phyloP scores from a whole-genome alignment of 306 rosid species.

The Vachellia collinsii region DNA sequence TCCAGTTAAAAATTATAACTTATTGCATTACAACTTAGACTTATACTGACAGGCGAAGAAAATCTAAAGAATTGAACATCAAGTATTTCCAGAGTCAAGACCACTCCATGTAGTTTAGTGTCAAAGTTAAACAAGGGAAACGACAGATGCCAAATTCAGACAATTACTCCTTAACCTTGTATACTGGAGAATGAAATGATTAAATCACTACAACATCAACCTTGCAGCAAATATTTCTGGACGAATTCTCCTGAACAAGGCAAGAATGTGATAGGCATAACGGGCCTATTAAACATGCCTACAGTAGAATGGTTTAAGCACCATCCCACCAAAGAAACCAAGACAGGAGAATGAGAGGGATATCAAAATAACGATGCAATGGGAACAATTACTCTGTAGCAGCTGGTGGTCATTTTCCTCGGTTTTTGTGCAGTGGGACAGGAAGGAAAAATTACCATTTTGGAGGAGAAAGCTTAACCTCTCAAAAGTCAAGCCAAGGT shows the following conservation, averaged over 20 bases:
- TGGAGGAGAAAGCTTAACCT: background rate
- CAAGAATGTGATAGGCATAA: too few relatives aligned
- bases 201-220: too few relatives aligned
- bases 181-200: too few relatives aligned
- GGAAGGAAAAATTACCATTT: background rate
- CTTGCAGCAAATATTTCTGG: too few relatives aligned
- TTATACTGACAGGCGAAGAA: background rate
- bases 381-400: background rate
- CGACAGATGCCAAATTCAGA: too few relatives aligned
- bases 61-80: conserved; percentile 24
- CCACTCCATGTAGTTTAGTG: background rate
- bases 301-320: too few relatives aligned
- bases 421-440: background rate
- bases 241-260: too few relatives aligned
- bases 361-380: background rate
- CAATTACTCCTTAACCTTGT: too few relatives aligned
- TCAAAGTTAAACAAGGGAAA: too few relatives aligned
- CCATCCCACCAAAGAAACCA: background rate
- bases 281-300: too few relatives aligned
- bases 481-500: background rate
- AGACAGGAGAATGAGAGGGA: too few relatives aligned
- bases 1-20: background rate
- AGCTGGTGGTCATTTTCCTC: background rate
- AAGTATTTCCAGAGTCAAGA: conserved; percentile 14
- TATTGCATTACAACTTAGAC: background rate